Base-by-base conservation (phyloP, 306 rosid species). In the Glycine soja region DNA sequence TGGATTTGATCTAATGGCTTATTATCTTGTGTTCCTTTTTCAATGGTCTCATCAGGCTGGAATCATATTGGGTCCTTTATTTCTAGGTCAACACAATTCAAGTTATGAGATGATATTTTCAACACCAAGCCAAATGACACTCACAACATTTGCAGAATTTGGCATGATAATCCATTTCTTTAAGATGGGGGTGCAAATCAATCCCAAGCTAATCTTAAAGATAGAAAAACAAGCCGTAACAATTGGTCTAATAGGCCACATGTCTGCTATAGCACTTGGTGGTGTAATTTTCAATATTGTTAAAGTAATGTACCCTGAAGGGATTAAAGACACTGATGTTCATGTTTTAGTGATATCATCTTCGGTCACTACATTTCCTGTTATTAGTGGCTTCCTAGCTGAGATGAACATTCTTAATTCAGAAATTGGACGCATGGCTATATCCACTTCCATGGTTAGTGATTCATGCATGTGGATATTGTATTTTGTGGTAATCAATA, bases 331-430 rank as follows among this genome's bases (percentile, higher is more conserved):
- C 0, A 0, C 1, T 43, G 53, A 36, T 24, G 3, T 52, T 16
- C 4, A 0, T 0, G 16, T 18, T 77, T 45, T 77, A 8, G 1
- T 52, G 8, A 2, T 52, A 9, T 0, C 51, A 62, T 10, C 61
- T 45, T 34, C 79, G 4, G 6, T 83, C 7, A 77, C 82, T 6
- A 1, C 86, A 77, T 53, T 63, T 71, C n/a, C 82, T 11, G 79
- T 32, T 40, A 16, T 63, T 7, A 77, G 75, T 34, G 7, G 15
- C 8, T 63, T 77, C 15, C 46, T 83, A 45, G 16, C 24, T 19
- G 86, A 83, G 62, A 77, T 83, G 86, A 83, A 83, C 34, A 83
- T 83, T 53, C 74, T 77, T 14, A 83, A 78, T 72, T 83, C 86
- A 12, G 79, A 77, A 14, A 12, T 83, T 32, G 86, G 86, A 16